phyloP scores from a whole-genome alignment of 768 basidiomycete genomes.

The Tricholoma sp. region DNA sequence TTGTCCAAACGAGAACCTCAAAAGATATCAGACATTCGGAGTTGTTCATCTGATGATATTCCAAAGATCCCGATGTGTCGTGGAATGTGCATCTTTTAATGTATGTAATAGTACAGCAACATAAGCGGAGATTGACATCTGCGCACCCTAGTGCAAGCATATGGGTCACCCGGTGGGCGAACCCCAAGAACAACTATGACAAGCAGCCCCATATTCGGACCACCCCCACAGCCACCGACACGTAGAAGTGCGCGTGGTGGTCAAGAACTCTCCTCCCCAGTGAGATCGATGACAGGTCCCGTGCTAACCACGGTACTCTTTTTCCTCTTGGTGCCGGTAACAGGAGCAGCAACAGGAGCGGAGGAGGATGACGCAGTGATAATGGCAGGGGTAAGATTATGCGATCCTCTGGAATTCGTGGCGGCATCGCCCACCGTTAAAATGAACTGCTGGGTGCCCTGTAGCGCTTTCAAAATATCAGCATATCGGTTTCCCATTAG shows the following conservation, averaged over 20 bases:
- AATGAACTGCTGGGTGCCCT: slow-evolving; percentile 18
- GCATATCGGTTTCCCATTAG: slow-evolving; percentile 27
- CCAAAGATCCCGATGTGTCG: too few relatives aligned
- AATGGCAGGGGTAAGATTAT: slow-evolving; percentile 6
- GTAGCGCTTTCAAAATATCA: slow-evolving; percentile 24
- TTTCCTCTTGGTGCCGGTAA: slow-evolving; percentile 19
- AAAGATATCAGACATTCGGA: too few relatives aligned
- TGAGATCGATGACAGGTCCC: slow-evolving; percentile 20
- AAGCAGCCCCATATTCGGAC: too few relatives aligned
- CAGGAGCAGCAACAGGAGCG: slow-evolving; percentile 1
- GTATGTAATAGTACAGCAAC: too few relatives aligned
- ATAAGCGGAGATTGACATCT: too few relatives aligned
- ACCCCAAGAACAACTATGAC: too few relatives aligned
- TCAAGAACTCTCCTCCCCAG: slow-evolving; percentile 15
- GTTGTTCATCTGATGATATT: too few relatives aligned
- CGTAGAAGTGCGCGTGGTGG: neutral
- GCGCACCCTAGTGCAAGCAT: too few relatives aligned
- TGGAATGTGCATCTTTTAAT: too few relatives aligned
- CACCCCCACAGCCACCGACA: too few relatives aligned
- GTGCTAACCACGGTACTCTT: slow-evolving; percentile 4
- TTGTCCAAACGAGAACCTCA: too few relatives aligned
- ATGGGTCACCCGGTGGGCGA: too few relatives aligned
- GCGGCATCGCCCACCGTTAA: neutral
- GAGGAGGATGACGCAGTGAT: slow-evolving; percentile 3
- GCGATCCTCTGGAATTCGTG: neutral